These are phyloP conservation scores for Dacryopinax primogenitus DNA, from an alignment of 768 basidiomycete species.

Conservation along the genomic window DNA sequence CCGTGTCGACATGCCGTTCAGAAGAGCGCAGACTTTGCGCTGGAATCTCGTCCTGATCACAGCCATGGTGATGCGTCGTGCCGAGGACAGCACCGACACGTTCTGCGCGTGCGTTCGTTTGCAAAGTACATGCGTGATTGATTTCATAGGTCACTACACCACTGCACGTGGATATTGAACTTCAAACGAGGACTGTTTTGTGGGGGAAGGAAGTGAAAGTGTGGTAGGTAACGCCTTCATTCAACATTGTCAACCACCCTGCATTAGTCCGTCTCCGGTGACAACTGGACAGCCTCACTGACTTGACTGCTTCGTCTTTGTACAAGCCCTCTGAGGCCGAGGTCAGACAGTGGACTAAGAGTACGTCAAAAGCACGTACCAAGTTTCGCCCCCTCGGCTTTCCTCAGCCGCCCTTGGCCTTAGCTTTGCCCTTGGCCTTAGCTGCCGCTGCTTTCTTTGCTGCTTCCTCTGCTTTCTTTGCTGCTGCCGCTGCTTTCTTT, in stretches of 20 bases:
- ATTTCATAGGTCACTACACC: too few species aligned
- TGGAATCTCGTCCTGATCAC: neutral
- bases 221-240: neutral
- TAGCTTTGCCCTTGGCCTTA: neutral
- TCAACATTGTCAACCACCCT: too few species aligned
- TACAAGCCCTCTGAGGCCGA: too few species aligned
- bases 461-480: neutral
- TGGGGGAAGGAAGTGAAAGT: neutral
- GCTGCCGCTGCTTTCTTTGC: neutral
- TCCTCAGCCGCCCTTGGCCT: neutral
- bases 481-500: neutral
- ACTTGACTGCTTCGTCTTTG: too few species aligned
- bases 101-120: neutral
- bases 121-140: too few species aligned
- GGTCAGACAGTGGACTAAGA: too few species aligned
- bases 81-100: neutral
- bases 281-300: too few species aligned
- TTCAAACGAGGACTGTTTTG: neutral
- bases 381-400: too few species aligned
- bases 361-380: too few species aligned
- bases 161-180: neutral
- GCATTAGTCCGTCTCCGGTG: too few species aligned
- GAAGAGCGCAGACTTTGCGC: too few species aligned
- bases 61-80: neutral
- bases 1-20: too few species aligned